Conservation (phyloP, 179 eudicot genomes). For the Beta macrorhiza region DNA sequence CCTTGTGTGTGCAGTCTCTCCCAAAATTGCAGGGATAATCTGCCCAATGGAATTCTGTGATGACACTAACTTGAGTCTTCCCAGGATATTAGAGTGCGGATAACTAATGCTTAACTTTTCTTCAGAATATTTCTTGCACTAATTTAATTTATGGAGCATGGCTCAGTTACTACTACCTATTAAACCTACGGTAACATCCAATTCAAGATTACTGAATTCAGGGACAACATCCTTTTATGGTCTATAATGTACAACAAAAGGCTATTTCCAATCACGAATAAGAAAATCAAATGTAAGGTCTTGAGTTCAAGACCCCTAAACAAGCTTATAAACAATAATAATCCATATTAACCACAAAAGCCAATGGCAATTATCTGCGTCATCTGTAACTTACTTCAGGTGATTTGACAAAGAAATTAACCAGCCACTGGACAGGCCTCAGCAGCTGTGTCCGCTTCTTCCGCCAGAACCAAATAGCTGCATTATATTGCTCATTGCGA, state of each 20-base stretch:
- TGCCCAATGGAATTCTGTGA: too few relatives aligned
- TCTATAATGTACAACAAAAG: constrained; percentile 29
- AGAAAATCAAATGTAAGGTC: constrained; percentile 1
- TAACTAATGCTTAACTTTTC: too few relatives aligned
- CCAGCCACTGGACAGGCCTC: constrained; percentile 66
- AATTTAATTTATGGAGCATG: too few relatives aligned
- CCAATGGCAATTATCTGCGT: background rate
- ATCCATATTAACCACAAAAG: background rate
- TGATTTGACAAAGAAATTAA: constrained; percentile 36
- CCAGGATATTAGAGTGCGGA: too few relatives aligned
- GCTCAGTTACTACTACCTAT: too few relatives aligned
- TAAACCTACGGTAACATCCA: constrained; percentile 9
- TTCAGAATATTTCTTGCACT: too few relatives aligned
- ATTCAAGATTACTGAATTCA: constrained; percentile 15
- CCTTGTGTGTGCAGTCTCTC: too few relatives aligned
- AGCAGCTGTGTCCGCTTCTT: constrained; percentile 55
- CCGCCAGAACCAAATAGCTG: constrained; percentile 95
- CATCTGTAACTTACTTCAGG: constrained; percentile 54
- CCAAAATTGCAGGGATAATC: too few relatives aligned
- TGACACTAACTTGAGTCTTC: too few relatives aligned
- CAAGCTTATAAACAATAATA: constrained; percentile 18
- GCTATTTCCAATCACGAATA: constrained; percentile 22
- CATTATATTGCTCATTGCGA: constrained; percentile 71
- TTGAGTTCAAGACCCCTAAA: constrained; percentile 12
- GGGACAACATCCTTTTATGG: constrained; percentile 19